A percentile compares a stretch with the other conserved stretches of the same genome.
phyloP scores from a whole-genome alignment of 2,329 filamentous ascomycete species.

The Clonostachys rosea region DNA sequence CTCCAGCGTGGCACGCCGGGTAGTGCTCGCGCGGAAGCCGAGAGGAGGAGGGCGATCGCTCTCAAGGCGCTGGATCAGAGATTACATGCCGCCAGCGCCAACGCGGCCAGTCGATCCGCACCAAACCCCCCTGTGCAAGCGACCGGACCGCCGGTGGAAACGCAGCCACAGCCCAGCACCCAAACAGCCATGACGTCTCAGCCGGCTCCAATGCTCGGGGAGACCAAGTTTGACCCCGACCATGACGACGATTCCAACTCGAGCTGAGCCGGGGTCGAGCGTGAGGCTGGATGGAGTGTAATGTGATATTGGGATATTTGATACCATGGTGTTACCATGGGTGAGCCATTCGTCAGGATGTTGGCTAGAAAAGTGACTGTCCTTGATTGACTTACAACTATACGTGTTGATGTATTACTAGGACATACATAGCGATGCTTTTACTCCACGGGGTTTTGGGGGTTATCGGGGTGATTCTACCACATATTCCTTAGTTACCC shows the following conservation, averaged over 20 bases:
- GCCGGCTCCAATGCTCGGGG: slow-evolving; percentile 55
- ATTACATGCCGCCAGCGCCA: slow-evolving; percentile 64
- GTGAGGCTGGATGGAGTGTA: no score
- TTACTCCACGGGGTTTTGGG: no score
- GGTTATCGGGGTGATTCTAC: no score
- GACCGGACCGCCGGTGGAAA: slow-evolving; percentile 51
- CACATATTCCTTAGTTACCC: no score
- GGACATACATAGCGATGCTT: no score
- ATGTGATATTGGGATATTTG: no score
- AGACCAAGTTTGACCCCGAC: slow-evolving; percentile 67
- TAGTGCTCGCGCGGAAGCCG: slow-evolving; percentile 83
- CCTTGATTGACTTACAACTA: no score
- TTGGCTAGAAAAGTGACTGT: no score
- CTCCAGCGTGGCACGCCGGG: slow-evolving; percentile 53
- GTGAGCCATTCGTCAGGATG: no score
- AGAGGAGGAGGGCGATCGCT: slow-evolving; percentile 81
- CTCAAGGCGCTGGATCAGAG: slow-evolving; percentile 90
- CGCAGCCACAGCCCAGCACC: slow-evolving; percentile 48
- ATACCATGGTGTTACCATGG: no score
- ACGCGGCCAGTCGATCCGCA: slow-evolving; percentile 10
- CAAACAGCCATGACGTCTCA: slow-evolving; percentile 55
- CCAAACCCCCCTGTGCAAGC: slow-evolving; percentile 29
- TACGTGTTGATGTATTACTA: no score
- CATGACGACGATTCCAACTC: slow-evolving; percentile 32
- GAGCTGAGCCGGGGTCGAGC: no score